A percentile compares a stretch with the other conserved stretches of the same genome.
Conservation (phyloP, 2,329 filamentous ascomycete species). For the Trichophyton simii region DNA sequence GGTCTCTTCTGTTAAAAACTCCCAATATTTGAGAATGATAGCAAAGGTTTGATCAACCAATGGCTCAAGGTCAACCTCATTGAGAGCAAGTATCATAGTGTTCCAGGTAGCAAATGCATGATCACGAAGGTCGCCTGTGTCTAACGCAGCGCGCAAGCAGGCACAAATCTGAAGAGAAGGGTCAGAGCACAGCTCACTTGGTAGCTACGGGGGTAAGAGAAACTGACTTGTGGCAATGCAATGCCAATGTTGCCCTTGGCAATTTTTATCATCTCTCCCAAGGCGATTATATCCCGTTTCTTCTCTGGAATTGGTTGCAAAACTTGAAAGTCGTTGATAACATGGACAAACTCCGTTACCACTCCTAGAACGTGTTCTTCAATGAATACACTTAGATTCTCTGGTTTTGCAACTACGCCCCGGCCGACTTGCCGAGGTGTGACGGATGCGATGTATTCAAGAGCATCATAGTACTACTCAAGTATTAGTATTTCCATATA, state of each 20-base stretch:
- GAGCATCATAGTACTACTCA: slow-evolving; percentile 38
- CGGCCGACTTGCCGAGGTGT: slow-evolving; percentile 38
- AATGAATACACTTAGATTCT: slow-evolving; percentile 60
- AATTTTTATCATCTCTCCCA: slow-evolving; percentile 75
- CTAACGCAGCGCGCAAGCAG: slow-evolving; percentile 75
- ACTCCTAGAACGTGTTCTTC: slow-evolving; percentile 75
- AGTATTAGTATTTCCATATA: slow-evolving; percentile 15
- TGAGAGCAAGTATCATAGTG: slow-evolving; percentile 60
- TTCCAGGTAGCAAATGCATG: slow-evolving; percentile 76
- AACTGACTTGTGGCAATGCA: slow-evolving; percentile 67
- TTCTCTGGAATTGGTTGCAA: slow-evolving; percentile 55
- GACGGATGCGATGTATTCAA: slow-evolving; percentile 38
- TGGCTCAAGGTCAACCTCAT: slow-evolving; percentile 63
- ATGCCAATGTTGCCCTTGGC: slow-evolving; percentile 61
- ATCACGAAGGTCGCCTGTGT: slow-evolving; percentile 60
- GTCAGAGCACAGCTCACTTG: slow-evolving; percentile 5
- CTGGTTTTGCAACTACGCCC: slow-evolving; percentile 37
- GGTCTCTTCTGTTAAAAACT: slow-evolving; percentile 48
- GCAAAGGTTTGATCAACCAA: slow-evolving; percentile 84
- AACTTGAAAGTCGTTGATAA: slow-evolving; percentile 55
- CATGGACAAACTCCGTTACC: slow-evolving; percentile 67
- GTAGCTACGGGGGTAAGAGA: background rate
- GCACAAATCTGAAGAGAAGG: slow-evolving; percentile 57
- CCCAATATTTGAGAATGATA: slow-evolving; percentile 73
- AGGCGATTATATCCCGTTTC: slow-evolving; percentile 62